Percentiles rank a stretch among this genome's conserved stretches.
These are phyloP conservation scores for Lactarius psammicola DNA, from an alignment of 768 basidiomycete genomes.

Conservation along the genomic window DNA sequence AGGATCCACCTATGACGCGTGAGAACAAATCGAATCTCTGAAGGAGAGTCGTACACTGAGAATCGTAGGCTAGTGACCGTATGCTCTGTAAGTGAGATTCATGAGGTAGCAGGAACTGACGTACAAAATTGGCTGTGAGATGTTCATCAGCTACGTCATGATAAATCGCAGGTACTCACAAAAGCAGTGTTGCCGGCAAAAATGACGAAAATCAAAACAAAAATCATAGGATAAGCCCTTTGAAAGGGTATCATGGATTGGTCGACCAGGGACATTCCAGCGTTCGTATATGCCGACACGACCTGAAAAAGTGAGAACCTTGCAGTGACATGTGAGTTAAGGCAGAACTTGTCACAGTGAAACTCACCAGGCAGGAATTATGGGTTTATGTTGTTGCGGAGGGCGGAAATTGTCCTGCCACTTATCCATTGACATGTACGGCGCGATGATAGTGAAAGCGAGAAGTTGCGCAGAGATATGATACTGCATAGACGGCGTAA, in stretches of 20 bases:
- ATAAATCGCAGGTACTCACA: slow-evolving; percentile 51
- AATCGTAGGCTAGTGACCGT: slow-evolving; percentile 62
- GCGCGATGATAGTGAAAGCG: slow-evolving; percentile 70
- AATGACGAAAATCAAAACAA: slow-evolving; percentile 69
- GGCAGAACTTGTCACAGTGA: not conserved
- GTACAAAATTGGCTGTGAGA: slow-evolving; percentile 76
- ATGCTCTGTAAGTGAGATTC: not conserved
- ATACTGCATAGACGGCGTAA: slow-evolving; percentile 52
- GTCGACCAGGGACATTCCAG: slow-evolving; percentile 85
- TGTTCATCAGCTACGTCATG: slow-evolving; percentile 4
- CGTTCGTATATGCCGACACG: slow-evolving; percentile 85
- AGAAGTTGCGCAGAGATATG: slow-evolving; percentile 69
- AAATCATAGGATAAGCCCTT: slow-evolving; percentile 75
- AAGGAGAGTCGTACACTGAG: slow-evolving; percentile 56
- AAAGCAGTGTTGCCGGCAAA: slow-evolving; percentile 93
- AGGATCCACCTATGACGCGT: slow-evolving; percentile 61
- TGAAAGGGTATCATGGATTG: slow-evolving; percentile 92
- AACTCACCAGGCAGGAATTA: slow-evolving; percentile 65
- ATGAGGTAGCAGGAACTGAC: slow-evolving; percentile 35
- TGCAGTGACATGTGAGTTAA: not conserved
- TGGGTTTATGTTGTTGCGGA: slow-evolving; percentile 52
- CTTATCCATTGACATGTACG: slow-evolving; percentile 63
- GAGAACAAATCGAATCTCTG: slow-evolving; percentile 12
- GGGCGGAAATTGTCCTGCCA: slow-evolving; percentile 64
- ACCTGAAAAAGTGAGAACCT: slow-evolving; percentile 88